Evolutionary conservation across 306 rosid genomes (phyloP).

Genomic region (Lablab purpureus): DNA sequence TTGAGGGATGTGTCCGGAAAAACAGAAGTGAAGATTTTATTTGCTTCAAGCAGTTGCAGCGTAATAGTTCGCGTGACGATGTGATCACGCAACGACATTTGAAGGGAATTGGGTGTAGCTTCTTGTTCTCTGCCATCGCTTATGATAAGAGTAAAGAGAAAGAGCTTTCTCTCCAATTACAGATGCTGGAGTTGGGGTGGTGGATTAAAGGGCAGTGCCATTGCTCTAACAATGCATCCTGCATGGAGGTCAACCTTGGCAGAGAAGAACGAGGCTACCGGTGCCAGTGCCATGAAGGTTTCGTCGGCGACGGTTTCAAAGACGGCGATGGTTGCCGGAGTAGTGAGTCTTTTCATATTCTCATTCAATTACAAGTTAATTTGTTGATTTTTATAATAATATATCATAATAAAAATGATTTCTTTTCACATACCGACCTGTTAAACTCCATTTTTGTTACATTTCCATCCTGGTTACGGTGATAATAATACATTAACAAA

Average conservation of each 20-base stretch:
- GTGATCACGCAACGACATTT: slow-evolving; percentile 2
- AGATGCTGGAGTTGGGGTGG: slow-evolving; percentile 78
- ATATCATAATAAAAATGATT: neutral
- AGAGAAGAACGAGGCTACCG: slow-evolving; percentile 48
- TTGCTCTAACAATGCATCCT: slow-evolving; percentile 48
- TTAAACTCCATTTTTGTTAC: neutral
- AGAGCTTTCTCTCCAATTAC: slow-evolving; percentile 53
- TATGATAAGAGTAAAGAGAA: slow-evolving; percentile 31
- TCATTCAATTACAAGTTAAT: neutral
- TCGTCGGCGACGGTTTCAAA: slow-evolving; percentile 67
- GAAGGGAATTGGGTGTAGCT: slow-evolving; percentile 21
- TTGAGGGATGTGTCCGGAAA: slow-evolving; percentile 34
- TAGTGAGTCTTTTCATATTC: slow-evolving; percentile 56
- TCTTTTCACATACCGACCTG: neutral
- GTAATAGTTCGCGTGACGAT: neutral
- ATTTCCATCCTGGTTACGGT: neutral
- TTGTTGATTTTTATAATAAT: neutral
- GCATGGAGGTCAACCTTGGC: neutral
- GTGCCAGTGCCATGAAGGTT: slow-evolving; percentile 67
- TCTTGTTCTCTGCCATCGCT: slow-evolving; percentile 63
- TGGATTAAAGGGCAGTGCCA: slow-evolving; percentile 56
- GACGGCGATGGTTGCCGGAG: slow-evolving; percentile 67
- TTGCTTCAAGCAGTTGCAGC: slow-evolving; percentile 54
- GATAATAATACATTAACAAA: neutral
- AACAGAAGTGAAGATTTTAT: slow-evolving; percentile 26